A percentile compares a stretch with the other conserved stretches of the same genome.
Evolutionary conservation across 2,329 filamentous ascomycete species (phyloP).

Genomic region (Corinectria fuckeliana): DNA sequence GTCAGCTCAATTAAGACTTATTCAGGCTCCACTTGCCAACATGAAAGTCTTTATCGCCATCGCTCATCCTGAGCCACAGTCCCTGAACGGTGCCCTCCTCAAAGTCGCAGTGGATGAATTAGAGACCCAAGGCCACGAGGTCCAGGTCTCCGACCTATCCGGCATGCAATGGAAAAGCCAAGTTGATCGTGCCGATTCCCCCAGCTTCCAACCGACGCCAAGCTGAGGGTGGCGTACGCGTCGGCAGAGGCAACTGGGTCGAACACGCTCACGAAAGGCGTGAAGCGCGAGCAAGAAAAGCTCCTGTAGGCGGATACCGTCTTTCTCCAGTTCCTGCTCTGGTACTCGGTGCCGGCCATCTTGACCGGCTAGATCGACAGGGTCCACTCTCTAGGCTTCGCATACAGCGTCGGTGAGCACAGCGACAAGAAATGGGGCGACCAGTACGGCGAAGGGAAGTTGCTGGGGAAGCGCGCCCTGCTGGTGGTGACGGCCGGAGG

Average conservation of each 20-base stretch:
- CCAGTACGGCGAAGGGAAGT: conserved; percentile 19
- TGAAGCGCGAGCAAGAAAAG: conserved; percentile 23
- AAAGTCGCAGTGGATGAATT: conserved; percentile 11
- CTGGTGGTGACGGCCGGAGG: conserved; percentile 2
- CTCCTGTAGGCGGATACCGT: conserved; percentile 18
- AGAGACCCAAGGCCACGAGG: conserved; percentile 18
- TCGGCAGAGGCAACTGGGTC: conserved; percentile 6
- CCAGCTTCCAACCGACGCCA: neutral
- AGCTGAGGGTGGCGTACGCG: conserved; percentile 6
- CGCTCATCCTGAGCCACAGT: conserved; percentile 23
- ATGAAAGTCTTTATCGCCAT: conserved; percentile 15
- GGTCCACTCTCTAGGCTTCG: conserved; percentile 16
- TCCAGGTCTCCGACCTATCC: conserved; percentile 21
- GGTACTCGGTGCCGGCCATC: conserved; percentile 23
- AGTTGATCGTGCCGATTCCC: conserved; percentile 18
- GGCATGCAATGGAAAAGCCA: conserved; percentile 24
- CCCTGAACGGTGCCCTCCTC: conserved; percentile 16
- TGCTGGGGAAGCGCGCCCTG: conserved; percentile 17
- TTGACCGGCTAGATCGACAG: conserved; percentile 24
- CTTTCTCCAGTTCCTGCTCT: conserved; percentile 22
- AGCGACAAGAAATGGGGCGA: conserved; percentile 18
- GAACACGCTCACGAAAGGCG: conserved; percentile 18
- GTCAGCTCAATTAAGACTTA: neutral
- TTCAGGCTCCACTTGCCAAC: neutral
- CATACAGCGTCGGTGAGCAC: conserved; percentile 14